A percentile compares a stretch with the other conserved stretches of the same genome.
Evolutionary conservation across 2,329 filamentous ascomycete species (phyloP).

Genomic region (Colletotrichum lentis): DNA sequence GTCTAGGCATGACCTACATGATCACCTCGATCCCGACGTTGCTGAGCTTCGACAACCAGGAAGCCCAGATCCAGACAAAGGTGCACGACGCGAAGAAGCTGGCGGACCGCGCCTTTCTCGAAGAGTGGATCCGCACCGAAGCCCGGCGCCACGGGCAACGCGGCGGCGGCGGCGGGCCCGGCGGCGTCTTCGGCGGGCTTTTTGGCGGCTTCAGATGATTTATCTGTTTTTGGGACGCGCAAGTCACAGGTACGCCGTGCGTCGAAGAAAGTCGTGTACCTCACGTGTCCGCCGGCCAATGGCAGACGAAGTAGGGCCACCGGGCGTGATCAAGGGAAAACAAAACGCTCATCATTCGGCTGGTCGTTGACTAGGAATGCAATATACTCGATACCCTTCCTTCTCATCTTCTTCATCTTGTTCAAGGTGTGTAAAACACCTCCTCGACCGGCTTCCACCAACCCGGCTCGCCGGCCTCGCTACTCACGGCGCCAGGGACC

Average conservation of each 20-base stretch:
- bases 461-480: constrained; percentile 64
- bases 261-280: background rate
- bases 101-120: constrained; percentile 58
- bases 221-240: background rate
- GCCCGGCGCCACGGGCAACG: constrained; percentile 57
- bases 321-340: constrained; percentile 12
- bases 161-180: constrained; percentile 54
- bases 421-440: constrained; percentile 69
- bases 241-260: background rate
- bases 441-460: constrained; percentile 77
- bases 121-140: constrained; percentile 63
- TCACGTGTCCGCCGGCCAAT: background rate
- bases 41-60: constrained; percentile 64
- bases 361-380: constrained; percentile 29
- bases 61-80: constrained; percentile 59
- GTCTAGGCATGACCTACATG: constrained; percentile 63
- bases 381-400: constrained; percentile 21
- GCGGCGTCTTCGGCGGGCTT: constrained; percentile 50
- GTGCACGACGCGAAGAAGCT: constrained; percentile 59
- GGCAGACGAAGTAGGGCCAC: background rate
- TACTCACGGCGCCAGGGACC: constrained; percentile 66
- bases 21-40: constrained; percentile 66
- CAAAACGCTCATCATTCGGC: constrained; percentile 20
- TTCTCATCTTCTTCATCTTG: background rate
- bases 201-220: constrained; percentile 48